Evolutionary conservation across 176 grass and related monocot genomes (phyloP).

Genomic region (Carex kokanica): DNA sequence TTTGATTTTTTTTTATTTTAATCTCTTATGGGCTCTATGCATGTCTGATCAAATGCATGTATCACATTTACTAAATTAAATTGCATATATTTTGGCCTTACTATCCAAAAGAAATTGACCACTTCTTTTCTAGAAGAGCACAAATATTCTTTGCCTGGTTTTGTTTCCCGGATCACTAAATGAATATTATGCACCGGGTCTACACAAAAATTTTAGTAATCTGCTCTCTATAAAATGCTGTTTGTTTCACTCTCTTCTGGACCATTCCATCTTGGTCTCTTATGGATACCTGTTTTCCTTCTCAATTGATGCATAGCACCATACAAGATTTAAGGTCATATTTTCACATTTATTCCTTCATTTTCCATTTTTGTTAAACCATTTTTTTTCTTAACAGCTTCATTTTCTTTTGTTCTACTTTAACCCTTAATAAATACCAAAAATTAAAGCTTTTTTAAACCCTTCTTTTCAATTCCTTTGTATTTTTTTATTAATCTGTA

Average conservation of each 20-base stretch:
- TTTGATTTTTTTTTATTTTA: no score
- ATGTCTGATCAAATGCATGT: no score
- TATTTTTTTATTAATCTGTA: background rate
- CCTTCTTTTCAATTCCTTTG: background rate
- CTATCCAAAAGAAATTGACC: background rate
- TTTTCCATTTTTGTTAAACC: background rate
- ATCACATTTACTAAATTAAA: no score
- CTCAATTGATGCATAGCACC: background rate
- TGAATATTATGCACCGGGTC: background rate
- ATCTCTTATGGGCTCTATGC: no score
- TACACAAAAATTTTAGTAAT: background rate
- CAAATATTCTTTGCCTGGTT: no score
- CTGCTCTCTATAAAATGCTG: background rate
- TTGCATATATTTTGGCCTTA: no score
- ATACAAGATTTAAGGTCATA: slow-evolving; percentile 11
- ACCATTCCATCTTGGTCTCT: background rate
- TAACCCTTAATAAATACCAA: background rate
- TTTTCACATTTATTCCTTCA: background rate
- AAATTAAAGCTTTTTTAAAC: background rate
- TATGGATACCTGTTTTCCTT: background rate
- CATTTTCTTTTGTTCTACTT: background rate
- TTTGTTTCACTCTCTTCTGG: background rate
- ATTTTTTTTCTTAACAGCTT: background rate
- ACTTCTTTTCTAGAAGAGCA: no score
- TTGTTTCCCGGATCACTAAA: background rate